Percentiles rank a stretch among this genome's conserved stretches.
Evolutionary conservation across 495 filamentous ascomycete species (phyloP).

Genomic region (Penicillium coffeae): DNA sequence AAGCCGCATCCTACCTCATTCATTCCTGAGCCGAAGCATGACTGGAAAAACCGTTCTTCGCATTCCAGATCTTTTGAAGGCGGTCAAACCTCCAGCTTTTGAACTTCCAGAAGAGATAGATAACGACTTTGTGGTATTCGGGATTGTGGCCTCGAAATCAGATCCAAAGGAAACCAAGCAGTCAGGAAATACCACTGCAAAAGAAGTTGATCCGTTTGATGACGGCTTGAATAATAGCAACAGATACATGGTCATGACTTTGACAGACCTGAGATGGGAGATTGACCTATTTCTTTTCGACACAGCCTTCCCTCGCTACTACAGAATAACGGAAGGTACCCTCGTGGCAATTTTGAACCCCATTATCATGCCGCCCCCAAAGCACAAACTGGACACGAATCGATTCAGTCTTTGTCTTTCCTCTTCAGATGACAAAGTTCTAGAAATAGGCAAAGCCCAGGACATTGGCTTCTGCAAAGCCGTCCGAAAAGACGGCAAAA

Average conservation of each 20-base stretch:
- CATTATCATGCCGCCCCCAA: conserved; percentile 78
- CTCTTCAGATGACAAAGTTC: conserved; percentile 77
- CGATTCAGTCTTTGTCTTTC: conserved; percentile 79
- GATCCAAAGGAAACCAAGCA: conserved; percentile 66
- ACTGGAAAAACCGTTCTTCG: conserved; percentile 69
- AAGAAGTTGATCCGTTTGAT: conserved; percentile 45
- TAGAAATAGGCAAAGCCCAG: conserved; percentile 80
- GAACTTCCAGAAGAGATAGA: conserved; percentile 82
- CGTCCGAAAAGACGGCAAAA: conserved; percentile 75
- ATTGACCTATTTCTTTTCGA: conserved; percentile 91
- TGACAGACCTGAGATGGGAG: conserved; percentile 88
- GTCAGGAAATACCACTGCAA: conserved; percentile 38
- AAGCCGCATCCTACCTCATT: conserved; percentile 81
- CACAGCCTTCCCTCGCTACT: conserved; percentile 83
- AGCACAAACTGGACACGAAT: conserved; percentile 66
- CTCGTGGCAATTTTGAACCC: conserved; percentile 94
- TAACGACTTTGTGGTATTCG: conserved; percentile 82
- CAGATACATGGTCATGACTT: conserved; percentile 87
- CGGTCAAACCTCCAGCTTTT: conserved; percentile 79
- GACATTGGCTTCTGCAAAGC: conserved; percentile 89
- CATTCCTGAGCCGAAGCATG: conserved; percentile 68
- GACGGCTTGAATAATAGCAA: conserved; percentile 54
- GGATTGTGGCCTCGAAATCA: conserved; percentile 82
- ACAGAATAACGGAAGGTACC: conserved; percentile 81
- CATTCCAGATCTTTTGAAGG: conserved; percentile 77